Percentiles rank a stretch among this genome's conserved stretches.
Evolutionary conservation across 768 basidiomycete species (phyloP).

Genomic region (Rhizopogon salebrosus): DNA sequence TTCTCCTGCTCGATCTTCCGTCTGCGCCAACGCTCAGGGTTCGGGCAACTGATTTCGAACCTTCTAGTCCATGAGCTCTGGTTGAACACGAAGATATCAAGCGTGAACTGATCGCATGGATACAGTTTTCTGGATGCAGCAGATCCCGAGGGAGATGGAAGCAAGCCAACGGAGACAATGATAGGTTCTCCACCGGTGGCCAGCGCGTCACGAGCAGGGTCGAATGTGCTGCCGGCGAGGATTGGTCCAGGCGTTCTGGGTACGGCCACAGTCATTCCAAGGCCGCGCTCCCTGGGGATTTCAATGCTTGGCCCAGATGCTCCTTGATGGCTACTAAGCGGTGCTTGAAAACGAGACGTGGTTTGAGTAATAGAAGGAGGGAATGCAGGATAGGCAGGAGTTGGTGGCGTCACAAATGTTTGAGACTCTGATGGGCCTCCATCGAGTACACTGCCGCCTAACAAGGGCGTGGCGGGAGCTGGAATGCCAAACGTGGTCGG

Average conservation of each 20-base stretch:
- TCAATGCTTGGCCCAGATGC: conserved; percentile 58
- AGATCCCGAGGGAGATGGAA: conserved; percentile 20
- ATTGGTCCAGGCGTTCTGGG: conserved; percentile 56
- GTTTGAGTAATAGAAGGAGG: conserved; percentile 44
- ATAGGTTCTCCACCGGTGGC: conserved; percentile 46
- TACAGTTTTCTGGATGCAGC: conserved; percentile 45
- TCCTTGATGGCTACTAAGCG: conserved; percentile 45
- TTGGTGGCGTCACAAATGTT: conserved; percentile 37
- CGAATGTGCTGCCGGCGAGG: conserved; percentile 37
- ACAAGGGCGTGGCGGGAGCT: conserved; percentile 23
- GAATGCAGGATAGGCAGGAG: conserved; percentile 73
- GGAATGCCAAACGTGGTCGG: conserved; percentile 29
- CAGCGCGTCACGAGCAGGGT: conserved; percentile 18
- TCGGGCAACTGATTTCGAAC: conserved; percentile 72
- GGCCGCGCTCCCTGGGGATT: conserved; percentile 54
- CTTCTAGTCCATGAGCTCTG: conserved; percentile 69
- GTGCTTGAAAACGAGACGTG: conserved; percentile 52
- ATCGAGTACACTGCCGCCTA: conserved; percentile 5
- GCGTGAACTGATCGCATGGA: conserved; percentile 68
- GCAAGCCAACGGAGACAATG: conserved; percentile 63
- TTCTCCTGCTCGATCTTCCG: conserved; percentile 31
- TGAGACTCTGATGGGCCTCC: conserved; percentile 15
- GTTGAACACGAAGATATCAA: conserved; percentile 88
- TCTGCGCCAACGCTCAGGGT: conserved; percentile 39
- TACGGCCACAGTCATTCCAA: conserved; percentile 22